A percentile compares a stretch with the other conserved stretches of the same genome.
These are phyloP conservation scores for Millerozyma miso DNA, from an alignment of 805 yeast species.

Conservation along the genomic window DNA sequence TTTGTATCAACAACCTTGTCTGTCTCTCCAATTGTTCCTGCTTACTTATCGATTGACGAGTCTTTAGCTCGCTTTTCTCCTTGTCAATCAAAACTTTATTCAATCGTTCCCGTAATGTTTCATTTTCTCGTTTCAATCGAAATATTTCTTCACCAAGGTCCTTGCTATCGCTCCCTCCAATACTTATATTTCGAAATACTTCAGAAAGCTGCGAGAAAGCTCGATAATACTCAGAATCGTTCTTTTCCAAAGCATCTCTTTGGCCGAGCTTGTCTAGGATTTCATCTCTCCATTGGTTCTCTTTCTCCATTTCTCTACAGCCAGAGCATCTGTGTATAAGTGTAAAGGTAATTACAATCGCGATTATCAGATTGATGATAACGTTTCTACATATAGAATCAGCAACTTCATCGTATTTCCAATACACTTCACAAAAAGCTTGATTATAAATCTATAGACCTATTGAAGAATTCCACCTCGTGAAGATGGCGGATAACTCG, in stretches of 20 bases:
- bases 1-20: constrained; percentile 13
- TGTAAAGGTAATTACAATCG: constrained; percentile 2
- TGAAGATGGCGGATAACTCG: background rate
- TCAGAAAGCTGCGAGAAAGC: constrained; percentile 30
- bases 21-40: constrained; percentile 14
- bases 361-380: constrained; percentile 1
- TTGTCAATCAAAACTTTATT: constrained; percentile 22
- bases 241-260: constrained; percentile 31
- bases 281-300: constrained; percentile 18
- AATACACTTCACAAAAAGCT: background rate
- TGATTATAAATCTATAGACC: background rate
- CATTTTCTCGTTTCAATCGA: constrained; percentile 17
- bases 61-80: constrained; percentile 18
- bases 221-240: constrained; percentile 25
- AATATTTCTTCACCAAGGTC: constrained; percentile 13
- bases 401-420: background rate
- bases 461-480: background rate
- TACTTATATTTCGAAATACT: constrained; percentile 5
- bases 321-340: background rate
- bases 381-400: background rate
- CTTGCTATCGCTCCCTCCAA: constrained; percentile 2
- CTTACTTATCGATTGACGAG: constrained; percentile 6
- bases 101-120: constrained; percentile 17
- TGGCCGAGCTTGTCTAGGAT: constrained; percentile 19
- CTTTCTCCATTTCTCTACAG: constrained; percentile 1